Percentiles rank a stretch among this genome's conserved stretches.
Conservation (phyloP, 1,139 yeast genomes). For the Candida sojae region DNA sequence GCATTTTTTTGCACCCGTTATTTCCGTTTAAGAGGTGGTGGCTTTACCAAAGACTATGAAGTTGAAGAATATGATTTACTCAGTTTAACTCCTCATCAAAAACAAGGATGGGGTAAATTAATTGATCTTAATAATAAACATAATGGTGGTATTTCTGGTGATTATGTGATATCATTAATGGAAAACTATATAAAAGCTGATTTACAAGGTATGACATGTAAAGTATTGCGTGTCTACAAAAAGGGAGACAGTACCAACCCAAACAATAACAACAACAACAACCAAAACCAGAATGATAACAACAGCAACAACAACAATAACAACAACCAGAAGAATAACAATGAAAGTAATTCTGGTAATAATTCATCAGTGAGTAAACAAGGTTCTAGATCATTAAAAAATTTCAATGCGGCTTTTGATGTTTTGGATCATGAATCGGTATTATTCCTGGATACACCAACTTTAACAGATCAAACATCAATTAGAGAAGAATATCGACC, state of each 20-base stretch:
- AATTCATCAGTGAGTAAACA: background rate
- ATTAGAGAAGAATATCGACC: conserved; percentile 19
- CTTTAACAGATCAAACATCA: conserved; percentile 5
- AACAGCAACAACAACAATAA: background rate
- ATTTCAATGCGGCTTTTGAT: conserved; percentile 31
- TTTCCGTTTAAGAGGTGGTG: conserved; percentile 14
- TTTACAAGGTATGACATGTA: conserved; percentile 33
- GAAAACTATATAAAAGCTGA: conserved; percentile 32
- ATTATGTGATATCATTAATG: conserved; percentile 37
- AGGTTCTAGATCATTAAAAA: conserved; percentile 15
- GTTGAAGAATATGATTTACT: conserved; percentile 37
- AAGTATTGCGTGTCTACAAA: conserved; percentile 35
- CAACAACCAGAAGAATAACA: background rate
- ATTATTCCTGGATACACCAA: conserved; percentile 21
- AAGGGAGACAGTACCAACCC: conserved; percentile 6
- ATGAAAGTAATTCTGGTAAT: background rate
- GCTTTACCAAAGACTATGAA: conserved; percentile 17
- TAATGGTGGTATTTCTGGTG: conserved; percentile 41
- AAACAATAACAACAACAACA: background rate
- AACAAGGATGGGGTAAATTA: conserved; percentile 37
- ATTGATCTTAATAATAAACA: conserved; percentile 32
- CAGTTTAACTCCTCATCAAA: conserved; percentile 26
- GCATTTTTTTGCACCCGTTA: conserved; percentile 16
- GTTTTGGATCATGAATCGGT: conserved; percentile 30
- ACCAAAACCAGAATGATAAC: background rate